Base-by-base conservation (phyloP, 1,284 basidiomycete genomes). In the Wallemia mellicola region DNA sequence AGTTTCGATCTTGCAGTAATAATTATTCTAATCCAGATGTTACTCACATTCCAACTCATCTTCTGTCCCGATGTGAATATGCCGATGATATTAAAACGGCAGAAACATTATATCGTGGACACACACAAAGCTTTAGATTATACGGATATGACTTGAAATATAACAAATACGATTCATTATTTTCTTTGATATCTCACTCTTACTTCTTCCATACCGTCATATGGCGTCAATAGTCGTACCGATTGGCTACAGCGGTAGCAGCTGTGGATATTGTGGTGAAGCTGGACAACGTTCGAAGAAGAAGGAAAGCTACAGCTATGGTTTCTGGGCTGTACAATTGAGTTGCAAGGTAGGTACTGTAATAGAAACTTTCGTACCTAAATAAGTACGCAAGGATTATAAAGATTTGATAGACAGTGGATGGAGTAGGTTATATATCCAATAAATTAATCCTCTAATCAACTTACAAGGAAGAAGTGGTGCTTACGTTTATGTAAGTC, bases 371-470 rank as follows among this genome's bases (percentile, higher is more conserved):
- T 17, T 7, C 28, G n/a, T n/a, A n/a, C n/a, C n/a, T n/a, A 7
- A 30, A 30, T 38, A 2, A 58, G 28, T 30, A 7, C 17, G 9
- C 7, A 30, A 71, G 70, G 68, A 70, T 28, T 74, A 75, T 65
- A 71, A 73, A 63, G 60, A 65, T 33, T 63, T 94, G 77, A 81
- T 92, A 62, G 80, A 91, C 69, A 74, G 80, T 28, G 89, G 89
- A 38, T 95, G 88, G 89, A 76, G 88, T 63, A 75, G 88, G 61
- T 86, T 83, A 58, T 86, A 86, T 65, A 74, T 73, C 11, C 58
- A 1, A 24, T 2, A 11, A 22, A 27, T 1, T 2, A 1, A 19
- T 24, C 48, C 14, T 27, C 59, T 2, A 28, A 7, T 54, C 55
- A 24, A 11, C 17, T n/a, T 9, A 30, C 57, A 2, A 28, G 27